Base-by-base conservation (phyloP, 805 yeast genomes). In the Ogataea philodendri region DNA sequence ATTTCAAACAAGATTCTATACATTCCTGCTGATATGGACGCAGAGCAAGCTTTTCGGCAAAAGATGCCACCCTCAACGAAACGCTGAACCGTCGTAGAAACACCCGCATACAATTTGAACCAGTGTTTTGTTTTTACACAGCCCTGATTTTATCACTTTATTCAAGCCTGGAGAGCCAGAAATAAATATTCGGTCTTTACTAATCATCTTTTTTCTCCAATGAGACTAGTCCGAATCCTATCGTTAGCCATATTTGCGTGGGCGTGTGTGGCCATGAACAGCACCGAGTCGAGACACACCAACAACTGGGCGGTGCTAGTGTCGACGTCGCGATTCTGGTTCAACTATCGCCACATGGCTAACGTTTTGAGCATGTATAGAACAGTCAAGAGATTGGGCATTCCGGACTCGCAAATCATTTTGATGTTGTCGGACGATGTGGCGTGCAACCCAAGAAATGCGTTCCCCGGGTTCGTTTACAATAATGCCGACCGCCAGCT, bases 271-370 rank as follows among this genome's bases (percentile, higher is more conserved):
- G 21, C 32, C 7, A 10, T 35, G 14, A 35, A 35, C 15, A n/a
- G 25, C 5, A 35, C 39, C 13, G 39, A 28, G 14, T 52, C 76
- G 26, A 50, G 82, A 64, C 76, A 88, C 49, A 76, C 80, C 20
- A 76, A 76, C 53, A 76, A 76, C 55, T 76, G 81, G 81, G 90
- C 98, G 0, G 97, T 93, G 4, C 65, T 93, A 28, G 96, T 93
- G 23, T 87, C 96, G 2, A 90, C 99, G 1, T 88, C 97, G 9
- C 68, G 97, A 41, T 93, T 93, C 64, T 93, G 99, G 99, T 93
- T 93, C 71, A 93, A 93, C 61, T 93, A 93, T 57, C 72, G 98
- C 57, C 99, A 93, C 60, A 86, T 90, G 87, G 97, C 98, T 23
- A 93, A 93, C 61, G 95, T 84, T 19, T 67, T 93, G 48, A 83